A percentile compares a stretch with the other conserved stretches of the same genome.
These are phyloP conservation scores for Cutaneotrichosporon curvatum DNA, from an alignment of 1,284 basidiomycete genomes.

Conservation along the genomic window DNA sequence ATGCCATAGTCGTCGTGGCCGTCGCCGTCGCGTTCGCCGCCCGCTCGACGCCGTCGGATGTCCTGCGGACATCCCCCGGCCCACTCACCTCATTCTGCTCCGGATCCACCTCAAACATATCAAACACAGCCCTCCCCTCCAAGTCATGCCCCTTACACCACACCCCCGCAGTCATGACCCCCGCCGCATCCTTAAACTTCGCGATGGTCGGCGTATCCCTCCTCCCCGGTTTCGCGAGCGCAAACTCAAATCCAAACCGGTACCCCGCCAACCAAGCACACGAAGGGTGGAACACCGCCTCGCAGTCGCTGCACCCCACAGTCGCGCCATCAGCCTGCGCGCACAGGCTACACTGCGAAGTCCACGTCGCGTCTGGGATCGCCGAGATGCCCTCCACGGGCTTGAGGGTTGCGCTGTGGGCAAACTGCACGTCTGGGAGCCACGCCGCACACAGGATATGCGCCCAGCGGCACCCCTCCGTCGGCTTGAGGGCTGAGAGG, in stretches of 20 bases:
- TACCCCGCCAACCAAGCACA: slow-evolving; percentile 81
- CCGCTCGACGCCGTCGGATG: no score
- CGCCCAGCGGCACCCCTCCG: slow-evolving; percentile 87
- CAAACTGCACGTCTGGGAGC: slow-evolving; percentile 72
- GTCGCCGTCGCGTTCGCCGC: no score
- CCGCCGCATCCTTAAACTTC: slow-evolving; percentile 79
- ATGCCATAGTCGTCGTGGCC: no score
- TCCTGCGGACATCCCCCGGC: no score
- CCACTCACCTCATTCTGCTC: slow-evolving; percentile 49
- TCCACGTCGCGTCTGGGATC: slow-evolving; percentile 50
- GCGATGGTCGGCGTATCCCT: slow-evolving; percentile 58
- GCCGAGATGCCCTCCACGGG: slow-evolving; percentile 80
- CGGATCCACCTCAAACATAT: slow-evolving; percentile 70
- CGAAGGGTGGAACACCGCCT: slow-evolving; percentile 74
- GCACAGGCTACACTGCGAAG: slow-evolving; percentile 50
- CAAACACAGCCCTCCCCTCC: slow-evolving; percentile 62
- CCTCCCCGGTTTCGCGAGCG: slow-evolving; percentile 63
- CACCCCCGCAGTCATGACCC: slow-evolving; percentile 71
- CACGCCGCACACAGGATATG: slow-evolving; percentile 87
- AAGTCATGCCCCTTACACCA: slow-evolving; percentile 69
- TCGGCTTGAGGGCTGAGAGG: slow-evolving; percentile 81
- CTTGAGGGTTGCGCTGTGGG: slow-evolving; percentile 62
- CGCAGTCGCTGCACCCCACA: slow-evolving; percentile 69
- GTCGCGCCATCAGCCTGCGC: slow-evolving; percentile 70
- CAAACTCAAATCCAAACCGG: slow-evolving; percentile 84